Evolutionary conservation across 495 filamentous ascomycete species (phyloP).

Genomic region (Jackrogersella multiformis): DNA sequence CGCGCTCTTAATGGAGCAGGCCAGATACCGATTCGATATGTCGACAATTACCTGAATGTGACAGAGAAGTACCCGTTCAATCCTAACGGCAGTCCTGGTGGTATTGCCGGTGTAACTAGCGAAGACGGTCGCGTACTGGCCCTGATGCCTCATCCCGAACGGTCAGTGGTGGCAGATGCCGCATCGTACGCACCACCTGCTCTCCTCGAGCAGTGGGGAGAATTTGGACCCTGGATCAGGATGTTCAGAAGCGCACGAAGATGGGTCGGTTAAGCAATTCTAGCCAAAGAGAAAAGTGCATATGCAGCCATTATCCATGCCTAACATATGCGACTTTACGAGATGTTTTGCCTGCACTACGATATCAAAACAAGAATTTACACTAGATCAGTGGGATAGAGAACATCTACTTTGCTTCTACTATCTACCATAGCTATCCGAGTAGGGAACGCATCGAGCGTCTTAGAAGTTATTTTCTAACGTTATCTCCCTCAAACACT

Average conservation of each 20-base stretch:
- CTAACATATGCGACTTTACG: neutral
- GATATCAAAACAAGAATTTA: neutral
- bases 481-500: neutral
- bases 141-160: constrained; percentile 96
- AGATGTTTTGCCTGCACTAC: neutral
- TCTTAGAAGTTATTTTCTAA: neutral
- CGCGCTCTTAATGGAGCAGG: constrained; percentile 67
- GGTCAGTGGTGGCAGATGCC: constrained; percentile 85
- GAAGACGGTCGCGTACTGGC: constrained; percentile 86
- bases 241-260: constrained; percentile 81
- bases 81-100: constrained; percentile 89
- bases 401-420: constrained; percentile 9
- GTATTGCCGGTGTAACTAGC: constrained; percentile 84
- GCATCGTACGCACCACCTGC: constrained; percentile 75
- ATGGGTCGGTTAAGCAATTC: constrained; percentile 76
- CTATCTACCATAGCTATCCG: neutral
- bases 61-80: constrained; percentile 91
- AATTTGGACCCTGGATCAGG: constrained; percentile 88
- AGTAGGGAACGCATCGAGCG: neutral
- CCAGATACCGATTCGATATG: constrained; percentile 78
- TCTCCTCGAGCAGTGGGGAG: constrained; percentile 76
- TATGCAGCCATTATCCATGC: neutral
- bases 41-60: constrained; percentile 77
- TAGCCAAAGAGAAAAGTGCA: neutral
- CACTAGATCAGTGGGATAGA: neutral